Evolutionary conservation across 306 rosid species (phyloP), one percentile per base, ranked within the genome.

Genomic region (Aeschynomene evenia): DNA sequence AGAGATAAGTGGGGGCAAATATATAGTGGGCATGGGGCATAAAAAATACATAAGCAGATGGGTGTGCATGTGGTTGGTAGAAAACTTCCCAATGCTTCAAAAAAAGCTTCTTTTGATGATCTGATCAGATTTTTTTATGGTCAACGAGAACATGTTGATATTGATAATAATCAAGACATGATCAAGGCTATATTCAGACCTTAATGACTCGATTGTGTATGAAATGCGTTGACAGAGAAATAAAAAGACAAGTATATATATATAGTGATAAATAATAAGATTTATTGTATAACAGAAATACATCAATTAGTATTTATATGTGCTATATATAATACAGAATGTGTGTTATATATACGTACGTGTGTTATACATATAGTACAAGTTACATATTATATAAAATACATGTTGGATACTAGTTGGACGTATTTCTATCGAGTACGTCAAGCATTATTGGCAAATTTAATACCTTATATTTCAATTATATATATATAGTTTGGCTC

Each of bases 91-190:
- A 10, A 23, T 24, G 39, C 42, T 49, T 9, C 21, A 60, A 49
- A 60, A 49, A 37, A 37, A 33, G n/a, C 37, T 7, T 67, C 12
- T 18, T n/a, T 11, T 2, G 50, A 20, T 59, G 60, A 43, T 31
- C 18, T 33, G 20, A n/a, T n/a, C n/a, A 29, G 51, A 48, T 58
- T 45, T 46, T 11, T n/a, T 5, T n/a, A 9, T 11, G 49, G 70
- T 61, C 77, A 72, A 70, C 58, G 28, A n/a, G 70, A 43, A n/a
- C n/a, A n/a, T 16, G 43, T 23, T 48, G 45, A 66, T 16, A 28
- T 28, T 42, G 69, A 65, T 15, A 29, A 16, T 46, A 42, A 65
- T 1, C 42, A 43, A 31, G 69, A 31, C 50, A 57, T n/a, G n/a
- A n/a, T 7, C 5, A 33, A 22, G 62, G 77, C 52, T 13, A 22